Conservation (phyloP, 352 stramenopile genomes). For the Achlya hypogyna region DNA sequence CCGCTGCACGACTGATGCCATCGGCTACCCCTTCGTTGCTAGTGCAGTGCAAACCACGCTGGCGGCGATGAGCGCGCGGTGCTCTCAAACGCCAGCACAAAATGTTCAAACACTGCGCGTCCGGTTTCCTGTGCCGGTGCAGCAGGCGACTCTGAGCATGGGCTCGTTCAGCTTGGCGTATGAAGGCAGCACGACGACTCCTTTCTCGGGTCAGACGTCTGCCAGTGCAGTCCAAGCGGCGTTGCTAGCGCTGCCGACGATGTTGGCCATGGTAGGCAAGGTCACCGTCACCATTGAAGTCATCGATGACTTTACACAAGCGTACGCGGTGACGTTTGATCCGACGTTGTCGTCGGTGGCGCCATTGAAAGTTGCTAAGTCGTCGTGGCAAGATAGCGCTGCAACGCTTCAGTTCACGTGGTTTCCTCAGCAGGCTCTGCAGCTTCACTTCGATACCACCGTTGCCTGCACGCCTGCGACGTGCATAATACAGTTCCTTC, state of each 20-base stretch:
- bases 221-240: not conserved
- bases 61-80: not conserved
- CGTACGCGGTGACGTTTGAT: not conserved
- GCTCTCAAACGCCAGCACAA: not conserved
- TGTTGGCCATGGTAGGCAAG: not conserved
- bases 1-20: not conserved
- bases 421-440: not conserved
- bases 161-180: not conserved
- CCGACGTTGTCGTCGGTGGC: not conserved
- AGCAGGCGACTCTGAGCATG: not conserved
- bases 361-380: not conserved
- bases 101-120: not conserved
- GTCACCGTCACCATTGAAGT: not conserved
- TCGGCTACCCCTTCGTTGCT: not conserved
- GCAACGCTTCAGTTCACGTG: not conserved
- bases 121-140: not conserved
- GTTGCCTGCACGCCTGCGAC: not conserved
- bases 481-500: conserved; percentile 9
- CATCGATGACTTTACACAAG: not conserved
- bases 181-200: not conserved
- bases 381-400: not conserved
- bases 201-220: not conserved
- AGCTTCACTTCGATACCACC: not conserved
- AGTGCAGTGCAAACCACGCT: not conserved
- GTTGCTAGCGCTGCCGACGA: not conserved